Conservation (phyloP, 2,329 filamentous ascomycete species). For the Colletotrichum ledebouriae region DNA sequence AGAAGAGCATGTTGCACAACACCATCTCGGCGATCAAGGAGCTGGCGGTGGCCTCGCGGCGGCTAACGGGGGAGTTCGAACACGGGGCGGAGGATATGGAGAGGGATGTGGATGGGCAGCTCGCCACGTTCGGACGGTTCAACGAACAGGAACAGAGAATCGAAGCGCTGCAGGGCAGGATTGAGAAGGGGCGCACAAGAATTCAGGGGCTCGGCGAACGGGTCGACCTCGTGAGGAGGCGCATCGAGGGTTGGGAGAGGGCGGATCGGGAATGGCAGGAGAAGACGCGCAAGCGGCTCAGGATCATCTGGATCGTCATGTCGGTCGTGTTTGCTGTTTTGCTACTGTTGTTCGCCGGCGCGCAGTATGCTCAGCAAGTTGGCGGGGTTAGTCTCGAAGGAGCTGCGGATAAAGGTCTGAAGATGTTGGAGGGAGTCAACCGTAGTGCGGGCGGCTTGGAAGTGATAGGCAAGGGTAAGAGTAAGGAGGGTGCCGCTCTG, state of each 20-base stretch:
- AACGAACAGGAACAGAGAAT: constrained; percentile 75
- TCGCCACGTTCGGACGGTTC: constrained; percentile 73
- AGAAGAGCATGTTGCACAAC: constrained; percentile 72
- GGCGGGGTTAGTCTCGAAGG: constrained; percentile 19
- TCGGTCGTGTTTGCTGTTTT: constrained; percentile 63
- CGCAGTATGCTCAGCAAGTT: constrained; percentile 48
- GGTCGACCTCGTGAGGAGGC: constrained; percentile 72
- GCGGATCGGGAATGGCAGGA: constrained; percentile 78
- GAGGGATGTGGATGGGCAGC: constrained; percentile 70
- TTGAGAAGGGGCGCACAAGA: constrained; percentile 70
- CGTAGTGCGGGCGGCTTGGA: constrained; percentile 11
- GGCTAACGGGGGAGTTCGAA: constrained; percentile 71
- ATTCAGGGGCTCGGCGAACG: constrained; percentile 72
- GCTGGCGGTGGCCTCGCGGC: constrained; percentile 72
- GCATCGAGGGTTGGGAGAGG: constrained; percentile 77
- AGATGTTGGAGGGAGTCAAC: constrained; percentile 21
- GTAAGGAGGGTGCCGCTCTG: constrained; percentile 42
- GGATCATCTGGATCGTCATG: constrained; percentile 73
- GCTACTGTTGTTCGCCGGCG: constrained; percentile 57
- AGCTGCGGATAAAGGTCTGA: neutral
- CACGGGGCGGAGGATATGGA: constrained; percentile 70
- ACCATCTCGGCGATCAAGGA: constrained; percentile 76
- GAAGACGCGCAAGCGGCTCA: constrained; percentile 73
- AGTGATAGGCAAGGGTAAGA: constrained; percentile 1
- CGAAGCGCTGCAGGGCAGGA: constrained; percentile 70